Evolutionary conservation across 2,329 filamentous ascomycete species (phyloP), one percentile per base, ranked within the genome.

Genomic region (Gaeumannomyces tritici): DNA sequence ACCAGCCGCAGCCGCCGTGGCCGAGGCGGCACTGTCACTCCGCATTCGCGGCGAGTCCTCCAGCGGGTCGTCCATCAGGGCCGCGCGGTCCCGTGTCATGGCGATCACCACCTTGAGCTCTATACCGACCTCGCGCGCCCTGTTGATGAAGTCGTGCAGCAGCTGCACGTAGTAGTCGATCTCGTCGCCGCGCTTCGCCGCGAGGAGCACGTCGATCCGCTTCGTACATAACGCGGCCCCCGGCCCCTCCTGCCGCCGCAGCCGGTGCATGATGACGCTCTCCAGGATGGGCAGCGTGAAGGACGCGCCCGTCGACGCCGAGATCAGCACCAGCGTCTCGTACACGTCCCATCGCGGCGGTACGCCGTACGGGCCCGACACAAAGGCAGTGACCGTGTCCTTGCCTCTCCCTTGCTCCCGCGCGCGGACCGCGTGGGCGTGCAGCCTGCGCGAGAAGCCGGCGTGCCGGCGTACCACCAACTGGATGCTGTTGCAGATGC

Each of bases 301-400:
- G 4, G 83, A 86, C 1, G 83, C 81, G n/a, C 84, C 84, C 0
- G 84, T 87, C 0, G 84, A 87, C 0, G 84, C 84, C 0, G 83
- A 84, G 55, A 87, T 81, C 4, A 87, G 74, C 5, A 87, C 73
- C 56, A 87, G 70, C 0, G 83, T 84, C 70, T 87, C 84, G 69
- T 81, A 87, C 0, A 81, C 75, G 59, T 85, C 77, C 81, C 82
- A 85, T 5, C 76, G 74, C 0, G 83, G 82, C 2, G 83, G 82
- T 5, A 72, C 72, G 21, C 84, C 84, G 57, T 81, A 86, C 0
- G 84, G 84, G 0, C 84, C 84, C 1, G 79, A 74, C 2, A 86
- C 74, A 51, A 86, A 82, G 1, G 76, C 76, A 18, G 76, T 80
- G 35, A 78, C 63, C 54, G 70, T 64, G 61, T 70, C 73, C 29